Evolutionary conservation across 1,284 basidiomycete species (phyloP).

Genomic region (Megacollybia platyphylla): DNA sequence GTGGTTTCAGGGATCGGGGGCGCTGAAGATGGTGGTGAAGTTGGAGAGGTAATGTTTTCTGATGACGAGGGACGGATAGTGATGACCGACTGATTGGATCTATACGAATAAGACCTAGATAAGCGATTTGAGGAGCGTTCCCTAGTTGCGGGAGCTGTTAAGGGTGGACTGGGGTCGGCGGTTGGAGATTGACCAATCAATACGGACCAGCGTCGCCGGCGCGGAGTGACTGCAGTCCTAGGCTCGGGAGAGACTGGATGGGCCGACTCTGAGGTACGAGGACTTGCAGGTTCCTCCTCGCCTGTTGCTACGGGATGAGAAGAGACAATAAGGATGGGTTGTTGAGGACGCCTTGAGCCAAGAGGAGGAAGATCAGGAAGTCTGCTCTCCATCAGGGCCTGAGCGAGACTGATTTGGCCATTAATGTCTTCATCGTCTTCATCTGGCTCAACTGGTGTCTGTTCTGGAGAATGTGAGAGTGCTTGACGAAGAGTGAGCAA

Average conservation of each 20-base stretch:
- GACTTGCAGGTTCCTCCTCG: slow-evolving; percentile 30
- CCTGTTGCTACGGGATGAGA: slow-evolving; percentile 22
- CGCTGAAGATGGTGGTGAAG: slow-evolving; percentile 15
- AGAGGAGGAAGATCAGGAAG: slow-evolving; percentile 58
- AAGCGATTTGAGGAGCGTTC: slow-evolving; percentile 5
- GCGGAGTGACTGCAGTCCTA: slow-evolving; percentile 11
- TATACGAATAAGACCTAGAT: slow-evolving; percentile 5
- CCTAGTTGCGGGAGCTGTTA: slow-evolving; percentile 4
- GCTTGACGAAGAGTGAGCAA: slow-evolving; percentile 53
- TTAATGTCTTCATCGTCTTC: slow-evolving; percentile 55
- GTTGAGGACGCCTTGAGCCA: slow-evolving; percentile 51
- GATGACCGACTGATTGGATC: slow-evolving; percentile 4
- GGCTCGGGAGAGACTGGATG: slow-evolving; percentile 13
- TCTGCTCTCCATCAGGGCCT: slow-evolving; percentile 66
- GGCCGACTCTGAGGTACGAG: slow-evolving; percentile 34
- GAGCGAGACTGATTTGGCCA: slow-evolving; percentile 56
- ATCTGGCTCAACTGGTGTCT: slow-evolving; percentile 27
- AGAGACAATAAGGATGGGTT: slow-evolving; percentile 46
- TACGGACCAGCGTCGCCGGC: slow-evolving; percentile 41
- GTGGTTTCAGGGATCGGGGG: slow-evolving; percentile 14
- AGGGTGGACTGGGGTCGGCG: not conserved
- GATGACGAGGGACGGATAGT: slow-evolving; percentile 10
- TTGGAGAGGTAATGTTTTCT: slow-evolving; percentile 10
- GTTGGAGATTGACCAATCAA: slow-evolving; percentile 11
- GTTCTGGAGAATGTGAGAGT: slow-evolving; percentile 24